These are phyloP conservation scores for Coniochaeta pulveracea DNA, from an alignment of 2,329 filamentous ascomycete species.

Conservation along the genomic window DNA sequence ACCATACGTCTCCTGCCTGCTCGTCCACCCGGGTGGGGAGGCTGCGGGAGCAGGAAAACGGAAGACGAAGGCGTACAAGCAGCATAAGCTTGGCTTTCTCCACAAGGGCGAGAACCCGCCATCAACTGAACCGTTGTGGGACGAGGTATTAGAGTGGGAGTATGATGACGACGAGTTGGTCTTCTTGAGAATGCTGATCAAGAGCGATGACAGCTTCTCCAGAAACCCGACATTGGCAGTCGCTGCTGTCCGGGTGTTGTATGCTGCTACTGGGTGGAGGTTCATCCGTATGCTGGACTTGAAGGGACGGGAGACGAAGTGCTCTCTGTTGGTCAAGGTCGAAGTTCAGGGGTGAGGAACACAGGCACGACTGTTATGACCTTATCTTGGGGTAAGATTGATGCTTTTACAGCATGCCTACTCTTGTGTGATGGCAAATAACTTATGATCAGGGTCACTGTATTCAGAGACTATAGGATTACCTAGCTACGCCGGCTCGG, in stretches of 20 bases:
- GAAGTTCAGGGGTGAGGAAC: constrained; percentile 41
- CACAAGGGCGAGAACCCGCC: constrained; percentile 47
- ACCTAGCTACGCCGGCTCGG: no score
- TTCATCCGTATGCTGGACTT: constrained; percentile 56
- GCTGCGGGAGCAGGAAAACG: constrained; percentile 40
- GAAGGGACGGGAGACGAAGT: constrained; percentile 51
- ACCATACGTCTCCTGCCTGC: constrained; percentile 54
- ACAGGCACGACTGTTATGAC: no score
- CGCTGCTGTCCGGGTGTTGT: constrained; percentile 46
- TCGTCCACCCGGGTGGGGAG: constrained; percentile 45
- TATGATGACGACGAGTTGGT: constrained; percentile 56
- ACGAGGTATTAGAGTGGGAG: constrained; percentile 56
- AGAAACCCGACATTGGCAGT: constrained; percentile 52
- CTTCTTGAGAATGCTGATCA: constrained; percentile 54
- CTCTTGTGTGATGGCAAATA: no score
- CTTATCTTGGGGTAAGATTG: no score
- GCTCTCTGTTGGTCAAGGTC: constrained; percentile 50
- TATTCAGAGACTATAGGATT: no score
- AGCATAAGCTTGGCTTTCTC: constrained; percentile 45
- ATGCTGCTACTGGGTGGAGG: constrained; percentile 44
- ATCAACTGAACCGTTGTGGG: constrained; percentile 51
- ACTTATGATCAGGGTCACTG: no score
- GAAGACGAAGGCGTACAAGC: constrained; percentile 50
- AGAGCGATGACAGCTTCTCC: constrained; percentile 53
- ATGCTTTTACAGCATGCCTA: no score